phyloP scores from a whole-genome alignment of 2,329 filamentous ascomycete species.

The Capronia coronata region DNA sequence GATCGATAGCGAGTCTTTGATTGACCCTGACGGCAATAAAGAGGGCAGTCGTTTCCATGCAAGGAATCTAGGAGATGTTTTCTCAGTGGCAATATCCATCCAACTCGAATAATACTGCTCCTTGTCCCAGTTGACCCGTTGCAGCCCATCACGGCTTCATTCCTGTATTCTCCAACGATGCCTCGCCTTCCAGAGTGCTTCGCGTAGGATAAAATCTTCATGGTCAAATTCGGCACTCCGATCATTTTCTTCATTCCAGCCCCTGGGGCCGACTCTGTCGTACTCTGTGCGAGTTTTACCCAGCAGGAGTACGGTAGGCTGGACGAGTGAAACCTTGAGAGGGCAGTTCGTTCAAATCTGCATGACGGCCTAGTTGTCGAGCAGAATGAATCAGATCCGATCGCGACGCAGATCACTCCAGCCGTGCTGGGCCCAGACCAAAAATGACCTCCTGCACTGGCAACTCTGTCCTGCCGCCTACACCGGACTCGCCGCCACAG shows the following conservation, averaged over 20 bases:
- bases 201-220: background rate
- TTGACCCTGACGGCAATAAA: too few relatives aligned
- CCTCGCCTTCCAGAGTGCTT: background rate
- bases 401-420: slow-evolving; percentile 38
- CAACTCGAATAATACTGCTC: background rate
- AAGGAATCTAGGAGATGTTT: too few relatives aligned
- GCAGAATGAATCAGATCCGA: slow-evolving; percentile 46
- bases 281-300: background rate
- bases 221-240: background rate
- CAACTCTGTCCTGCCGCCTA: slow-evolving; percentile 52
- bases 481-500: slow-evolving; percentile 35
- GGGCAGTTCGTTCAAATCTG: slow-evolving; percentile 48
- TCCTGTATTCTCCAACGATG: background rate
- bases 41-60: too few relatives aligned
- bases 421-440: slow-evolving; percentile 50
- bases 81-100: too few relatives aligned
- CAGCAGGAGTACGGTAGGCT: slow-evolving; percentile 9
- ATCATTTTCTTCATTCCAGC: background rate
- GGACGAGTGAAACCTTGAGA: slow-evolving; percentile 46
- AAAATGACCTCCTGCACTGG: slow-evolving; percentile 55
- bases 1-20: too few relatives aligned
- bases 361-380: slow-evolving; percentile 53
- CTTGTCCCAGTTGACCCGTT: background rate
- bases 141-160: background rate
- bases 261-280: slow-evolving; percentile 1